Evolutionary conservation across 139 green algal genomes (phyloP).

Genomic region (Trebouxia sp.): DNA sequence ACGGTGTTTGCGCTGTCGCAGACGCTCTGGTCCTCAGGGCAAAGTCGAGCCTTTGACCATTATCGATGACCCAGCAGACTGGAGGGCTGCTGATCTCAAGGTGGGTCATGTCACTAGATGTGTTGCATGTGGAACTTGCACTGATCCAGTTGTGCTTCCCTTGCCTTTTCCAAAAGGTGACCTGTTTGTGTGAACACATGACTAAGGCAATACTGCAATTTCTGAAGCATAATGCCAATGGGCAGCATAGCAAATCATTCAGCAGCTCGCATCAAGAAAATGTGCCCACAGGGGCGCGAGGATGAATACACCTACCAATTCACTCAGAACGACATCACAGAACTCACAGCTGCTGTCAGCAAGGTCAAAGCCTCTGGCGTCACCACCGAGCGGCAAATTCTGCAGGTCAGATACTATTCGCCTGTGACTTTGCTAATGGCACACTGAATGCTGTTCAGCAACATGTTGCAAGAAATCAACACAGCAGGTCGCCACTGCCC

Average conservation of each 20-base stretch:
- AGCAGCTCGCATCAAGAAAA: not conserved
- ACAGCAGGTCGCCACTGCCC: not conserved
- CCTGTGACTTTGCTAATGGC: not conserved
- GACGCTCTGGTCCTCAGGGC: slow-evolving; percentile 40
- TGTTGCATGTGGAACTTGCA: not conserved
- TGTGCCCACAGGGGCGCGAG: not conserved
- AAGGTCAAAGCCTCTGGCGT: slow-evolving; percentile 1
- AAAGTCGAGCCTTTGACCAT: slow-evolving; percentile 42
- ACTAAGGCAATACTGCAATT: not conserved
- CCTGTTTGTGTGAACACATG: not conserved
- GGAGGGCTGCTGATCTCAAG: slow-evolving; percentile 16
- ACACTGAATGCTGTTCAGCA: not conserved
- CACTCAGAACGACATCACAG: not conserved
- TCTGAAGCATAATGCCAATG: not conserved
- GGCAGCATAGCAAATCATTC: not conserved
- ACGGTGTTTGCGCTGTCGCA: no score
- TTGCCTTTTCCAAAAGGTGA: not conserved
- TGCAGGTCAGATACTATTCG: not conserved
- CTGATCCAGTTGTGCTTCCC: no score
- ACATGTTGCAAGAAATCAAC: not conserved
- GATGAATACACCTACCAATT: slow-evolving; percentile 28
- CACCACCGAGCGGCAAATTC: slow-evolving; percentile 15
- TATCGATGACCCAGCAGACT: slow-evolving; percentile 36
- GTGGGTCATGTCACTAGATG: not conserved
- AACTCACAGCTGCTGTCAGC: slow-evolving; percentile 17